A percentile compares a stretch with the other conserved stretches of the same genome.
Conservation (phyloP, 2,329 filamentous ascomycete species). For the Sporothrix brunneoviolacea region DNA sequence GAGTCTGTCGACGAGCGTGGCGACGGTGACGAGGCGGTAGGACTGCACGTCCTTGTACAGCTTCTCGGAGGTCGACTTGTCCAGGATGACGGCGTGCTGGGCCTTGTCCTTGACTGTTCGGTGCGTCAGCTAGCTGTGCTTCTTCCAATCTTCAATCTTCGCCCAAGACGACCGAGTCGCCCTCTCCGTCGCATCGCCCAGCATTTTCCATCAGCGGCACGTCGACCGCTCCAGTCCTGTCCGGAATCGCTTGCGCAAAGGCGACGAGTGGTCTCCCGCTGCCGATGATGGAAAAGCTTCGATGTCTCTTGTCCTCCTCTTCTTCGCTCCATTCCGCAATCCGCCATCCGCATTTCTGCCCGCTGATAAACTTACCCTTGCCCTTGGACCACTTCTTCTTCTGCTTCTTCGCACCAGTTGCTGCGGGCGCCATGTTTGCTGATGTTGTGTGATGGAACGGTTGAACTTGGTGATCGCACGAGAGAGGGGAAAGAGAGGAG, state of each 20-base stretch:
- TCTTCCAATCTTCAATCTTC: not conserved
- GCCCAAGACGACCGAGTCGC: not conserved
- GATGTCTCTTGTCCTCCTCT: not conserved
- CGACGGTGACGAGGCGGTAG: conserved; percentile 98
- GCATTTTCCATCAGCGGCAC: not conserved
- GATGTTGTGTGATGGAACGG: conserved; percentile 26
- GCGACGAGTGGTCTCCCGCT: no score
- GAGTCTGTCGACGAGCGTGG: conserved; percentile 96
- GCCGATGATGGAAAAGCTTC: no score
- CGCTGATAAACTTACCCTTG: conserved; percentile 60
- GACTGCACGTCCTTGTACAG: conserved; percentile 99
- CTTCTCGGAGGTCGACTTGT: conserved; percentile 96
- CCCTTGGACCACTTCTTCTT: conserved; percentile 69
- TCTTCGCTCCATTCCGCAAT: not conserved
- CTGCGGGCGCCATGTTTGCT: conserved; percentile 38
- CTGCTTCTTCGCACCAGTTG: conserved; percentile 67
- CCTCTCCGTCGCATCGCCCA: not conserved
- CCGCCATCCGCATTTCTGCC: no score
- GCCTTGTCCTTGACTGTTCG: conserved; percentile 96
- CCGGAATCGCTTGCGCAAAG: no score
- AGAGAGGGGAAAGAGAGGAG: conserved; percentile 5
- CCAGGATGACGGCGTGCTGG: conserved; percentile 97
- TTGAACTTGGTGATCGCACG: conserved; percentile 16
- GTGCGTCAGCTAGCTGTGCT: conserved; percentile 3
- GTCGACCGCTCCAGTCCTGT: no score